Evolutionary conservation across 2,329 filamentous ascomycete species (phyloP), one percentile per base, ranked within the genome.

Genomic region (Bipolaris bicolor): DNA sequence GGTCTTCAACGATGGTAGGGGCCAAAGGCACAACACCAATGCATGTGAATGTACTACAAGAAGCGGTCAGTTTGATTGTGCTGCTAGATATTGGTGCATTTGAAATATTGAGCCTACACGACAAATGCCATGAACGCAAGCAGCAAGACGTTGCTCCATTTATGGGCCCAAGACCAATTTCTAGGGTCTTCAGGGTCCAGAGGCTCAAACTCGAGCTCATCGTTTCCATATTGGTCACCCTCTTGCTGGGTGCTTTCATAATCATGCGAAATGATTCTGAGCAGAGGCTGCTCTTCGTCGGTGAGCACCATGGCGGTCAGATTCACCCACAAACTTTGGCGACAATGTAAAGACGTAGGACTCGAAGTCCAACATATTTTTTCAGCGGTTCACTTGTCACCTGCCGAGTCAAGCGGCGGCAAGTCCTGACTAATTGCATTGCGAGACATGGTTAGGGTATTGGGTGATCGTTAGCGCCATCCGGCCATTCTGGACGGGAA

Each of bases 11-110:
- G 13, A 76, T 76, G 16, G 45, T 51, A 31, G 57, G 58, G 18
- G 73, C 73, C 16, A 76, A 61, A 15, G 74, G 74, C 1, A 76
- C 74, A 1, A 76, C 68, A n/a, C 69, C 69, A 13, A 76, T 74
- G 56, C 73, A 76, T 26, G 74, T 76, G n/a, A 76, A 76, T 18
- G 74, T 76, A 24, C 74, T 76, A 45, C 5, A 43, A 43, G 34
- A 39, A 26, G 5, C 7, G 15, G 15, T 48, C 20, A 49, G 48
- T 20, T 20, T 10, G 6, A 15, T 13, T 13, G 11, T 39, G 20
- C 36, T 15, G 11, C 7, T 10, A 31, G 9, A 18, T 18, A 15
- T 6, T 5, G 29, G 7, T 22, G 1, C 9, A 29, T 5, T 36
- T 36, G 34, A 43, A 24, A 16, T 20, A 3, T 33, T 46, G 10